Conservation (phyloP, 441 rosid genomes). For the Capsella rubella region DNA sequence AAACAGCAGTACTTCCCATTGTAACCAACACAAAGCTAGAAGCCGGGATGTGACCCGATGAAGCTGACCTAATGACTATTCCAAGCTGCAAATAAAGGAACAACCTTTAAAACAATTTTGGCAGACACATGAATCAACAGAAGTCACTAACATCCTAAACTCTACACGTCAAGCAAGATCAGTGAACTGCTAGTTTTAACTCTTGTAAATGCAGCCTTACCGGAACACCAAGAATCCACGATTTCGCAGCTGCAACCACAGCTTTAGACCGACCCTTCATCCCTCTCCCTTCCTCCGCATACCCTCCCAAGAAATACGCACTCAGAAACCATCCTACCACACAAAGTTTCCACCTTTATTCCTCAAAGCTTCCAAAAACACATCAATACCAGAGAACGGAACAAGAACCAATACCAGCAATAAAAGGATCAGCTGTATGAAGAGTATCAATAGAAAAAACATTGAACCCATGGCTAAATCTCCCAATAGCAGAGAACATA, state of each 20-base stretch:
- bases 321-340: slow-evolving; percentile 87
- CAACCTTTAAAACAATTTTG: neutral
- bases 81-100: slow-evolving; percentile 65
- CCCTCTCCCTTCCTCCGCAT: slow-evolving; percentile 84
- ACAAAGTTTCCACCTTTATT: slow-evolving; percentile 17
- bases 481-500: slow-evolving; percentile 83
- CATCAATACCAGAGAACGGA: neutral
- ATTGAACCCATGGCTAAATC: slow-evolving; percentile 85
- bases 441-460: slow-evolving; percentile 68
- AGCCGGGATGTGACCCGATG: slow-evolving; percentile 70
- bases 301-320: slow-evolving; percentile 93
- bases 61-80: slow-evolving; percentile 62
- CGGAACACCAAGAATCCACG: slow-evolving; percentile 85
- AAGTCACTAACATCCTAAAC: slow-evolving; percentile 7
- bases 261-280: slow-evolving; percentile 80
- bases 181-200: neutral
- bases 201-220: slow-evolving; percentile 51
- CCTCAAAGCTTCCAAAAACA: slow-evolving; percentile 1
- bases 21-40: slow-evolving; percentile 72
- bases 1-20: slow-evolving; percentile 85
- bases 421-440: slow-evolving; percentile 90
- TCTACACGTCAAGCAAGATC: neutral
- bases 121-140: neutral
- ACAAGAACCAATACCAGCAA: slow-evolving; percentile 62
- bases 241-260: slow-evolving; percentile 74